Conservation (phyloP, 2,329 filamentous ascomycete genomes). For the Trichocomaceae sp. region DNA sequence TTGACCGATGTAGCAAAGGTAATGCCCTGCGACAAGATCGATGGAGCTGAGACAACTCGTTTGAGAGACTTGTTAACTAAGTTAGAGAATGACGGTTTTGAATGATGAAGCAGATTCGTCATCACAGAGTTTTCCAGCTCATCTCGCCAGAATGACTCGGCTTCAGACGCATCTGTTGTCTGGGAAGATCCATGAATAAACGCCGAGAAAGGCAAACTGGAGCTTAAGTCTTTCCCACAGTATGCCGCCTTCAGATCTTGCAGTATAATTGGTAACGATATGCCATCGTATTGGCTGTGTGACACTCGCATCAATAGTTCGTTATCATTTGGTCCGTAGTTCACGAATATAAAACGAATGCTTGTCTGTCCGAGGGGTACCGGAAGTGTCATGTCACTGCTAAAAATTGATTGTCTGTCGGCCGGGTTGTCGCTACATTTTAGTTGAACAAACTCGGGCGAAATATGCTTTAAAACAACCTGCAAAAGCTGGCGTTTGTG, state of each 20-base stretch:
- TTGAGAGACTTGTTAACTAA: not conserved
- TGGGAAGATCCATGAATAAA: not conserved
- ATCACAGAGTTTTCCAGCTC: not conserved
- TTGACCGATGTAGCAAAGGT: not conserved
- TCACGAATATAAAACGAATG: not conserved
- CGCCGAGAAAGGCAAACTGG: not conserved
- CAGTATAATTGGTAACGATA: constrained; percentile 51
- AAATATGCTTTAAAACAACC: not conserved
- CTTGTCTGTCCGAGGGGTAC: not conserved
- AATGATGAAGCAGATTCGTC: not conserved
- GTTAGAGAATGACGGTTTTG: not conserved
- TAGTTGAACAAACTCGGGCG: not conserved
- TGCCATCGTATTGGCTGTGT: constrained; percentile 58
- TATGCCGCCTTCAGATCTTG: constrained; percentile 49
- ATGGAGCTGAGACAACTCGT: not conserved
- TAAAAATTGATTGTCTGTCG: not conserved
- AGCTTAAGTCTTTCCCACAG: constrained; percentile 13
- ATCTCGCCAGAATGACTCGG: not conserved
- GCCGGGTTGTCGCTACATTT: not conserved
- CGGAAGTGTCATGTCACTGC: not conserved
- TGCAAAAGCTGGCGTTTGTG: not conserved
- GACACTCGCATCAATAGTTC: constrained; percentile 50
- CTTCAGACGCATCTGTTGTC: not conserved
- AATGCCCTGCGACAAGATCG: not conserved
- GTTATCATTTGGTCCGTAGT: not conserved